Evolutionary conservation across 345 rosid genomes (phyloP), one percentile per base, ranked within the genome.

Genomic region (Rubroshorea leprosula): DNA sequence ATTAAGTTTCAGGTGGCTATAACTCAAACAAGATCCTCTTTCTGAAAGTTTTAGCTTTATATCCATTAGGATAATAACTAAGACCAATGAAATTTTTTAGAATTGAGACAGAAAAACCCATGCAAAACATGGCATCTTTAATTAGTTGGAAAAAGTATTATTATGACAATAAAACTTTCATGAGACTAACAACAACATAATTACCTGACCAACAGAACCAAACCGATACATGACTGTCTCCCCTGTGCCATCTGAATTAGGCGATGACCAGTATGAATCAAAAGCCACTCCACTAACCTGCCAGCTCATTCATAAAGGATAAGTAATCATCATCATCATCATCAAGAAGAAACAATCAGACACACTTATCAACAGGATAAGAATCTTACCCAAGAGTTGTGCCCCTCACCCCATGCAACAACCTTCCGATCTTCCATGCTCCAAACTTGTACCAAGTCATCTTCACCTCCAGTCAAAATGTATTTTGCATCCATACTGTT

Each of bases 361-460:
- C 65, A 29, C 29, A 23, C 45, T 23, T 8, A 61, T 19, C 18
- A n/a, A 23, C 44, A 54, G 7, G 13, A 51, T 17, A 51, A 63
- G 21, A 72, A 73, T 61, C 86, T 71, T 78, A 94, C 99, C 99
- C 99, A 94, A 4, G 99, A 94, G 66, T 86, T 94, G 73, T 94
- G 99, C 54, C 99, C 99, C 73, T 90, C 99, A 38, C 99, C 99
- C 97, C 97, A 90, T 3, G 97, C 99, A 61, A 94, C 99, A 51
- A 94, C 95, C 72, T 94, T 94, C 31, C 96, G 81, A 63, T 90
- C 99, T 60, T 90, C 99, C 95, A 90, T 86, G 68, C 99, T 90
- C 99, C 99, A 94, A 45, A 94, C 95, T 76, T 90, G 97, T 75
- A 94, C 97, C 66, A 94, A 72, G 75, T 94, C 99, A 70, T 94